phyloP scores from a whole-genome alignment of 2,329 filamentous ascomycete species.

The Leptographium flavum region DNA sequence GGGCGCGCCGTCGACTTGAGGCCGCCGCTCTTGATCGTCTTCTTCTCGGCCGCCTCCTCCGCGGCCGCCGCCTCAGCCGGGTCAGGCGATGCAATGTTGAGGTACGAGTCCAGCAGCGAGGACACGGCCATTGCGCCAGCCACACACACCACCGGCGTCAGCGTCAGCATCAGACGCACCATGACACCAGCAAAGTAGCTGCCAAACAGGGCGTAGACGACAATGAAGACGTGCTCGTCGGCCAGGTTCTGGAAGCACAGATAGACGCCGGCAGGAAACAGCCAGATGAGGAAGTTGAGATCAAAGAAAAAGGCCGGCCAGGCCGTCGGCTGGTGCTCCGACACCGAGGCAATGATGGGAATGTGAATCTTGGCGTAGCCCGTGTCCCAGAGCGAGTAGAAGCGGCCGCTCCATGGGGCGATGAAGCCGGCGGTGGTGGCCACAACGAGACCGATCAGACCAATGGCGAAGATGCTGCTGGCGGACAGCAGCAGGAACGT shows the following conservation, averaged over 20 bases:
- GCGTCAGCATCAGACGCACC: constrained; percentile 95
- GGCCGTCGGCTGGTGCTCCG: constrained; percentile 95
- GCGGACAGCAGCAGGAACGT: constrained; percentile 70
- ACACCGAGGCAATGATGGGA: constrained; percentile 98
- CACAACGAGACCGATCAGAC: constrained; percentile 66
- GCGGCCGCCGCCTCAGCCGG: constrained; percentile 28
- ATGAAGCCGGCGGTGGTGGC: constrained; percentile 79
- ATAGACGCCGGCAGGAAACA: constrained; percentile 72
- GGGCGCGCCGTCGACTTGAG: constrained; percentile 61
- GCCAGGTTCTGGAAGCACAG: constrained; percentile 89
- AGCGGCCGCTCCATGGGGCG: constrained; percentile 93
- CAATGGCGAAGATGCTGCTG: constrained; percentile 57
- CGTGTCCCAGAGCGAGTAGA: constrained; percentile 99
- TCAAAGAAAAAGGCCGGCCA: constrained; percentile 99
- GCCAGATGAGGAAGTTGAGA: constrained; percentile 94
- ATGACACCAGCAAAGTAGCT: constrained; percentile 99
- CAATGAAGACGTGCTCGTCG: constrained; percentile 95
- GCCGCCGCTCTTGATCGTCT: constrained; percentile 30
- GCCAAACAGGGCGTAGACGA: constrained; percentile 91
- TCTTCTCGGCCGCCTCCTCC: constrained; percentile 37
- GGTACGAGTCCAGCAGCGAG: constrained; percentile 75
- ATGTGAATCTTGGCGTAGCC: constrained; percentile 99
- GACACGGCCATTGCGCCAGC: constrained; percentile 82
- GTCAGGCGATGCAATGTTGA: constrained; percentile 50
- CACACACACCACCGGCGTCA: constrained; percentile 93